phyloP scores from a whole-genome alignment of 116 monocot genomes.

The Iris pallida region DNA sequence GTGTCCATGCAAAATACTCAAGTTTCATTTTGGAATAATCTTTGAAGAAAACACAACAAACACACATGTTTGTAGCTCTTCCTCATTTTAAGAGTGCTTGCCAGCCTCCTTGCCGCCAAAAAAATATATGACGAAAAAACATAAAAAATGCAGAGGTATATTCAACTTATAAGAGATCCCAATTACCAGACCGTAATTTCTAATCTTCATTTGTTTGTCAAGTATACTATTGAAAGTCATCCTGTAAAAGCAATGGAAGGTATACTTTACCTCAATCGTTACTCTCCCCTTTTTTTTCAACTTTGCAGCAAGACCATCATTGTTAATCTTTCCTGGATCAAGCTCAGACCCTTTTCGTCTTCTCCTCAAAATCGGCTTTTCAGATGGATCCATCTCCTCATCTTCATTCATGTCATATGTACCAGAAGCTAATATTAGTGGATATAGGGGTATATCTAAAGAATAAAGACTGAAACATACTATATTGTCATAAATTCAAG shows the following conservation, averaged over 20 bases:
- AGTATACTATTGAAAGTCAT: not conserved
- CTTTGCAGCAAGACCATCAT: conserved; percentile 19
- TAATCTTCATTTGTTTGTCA: not conserved
- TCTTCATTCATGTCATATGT: conserved; percentile 26
- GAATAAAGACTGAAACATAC: not conserved
- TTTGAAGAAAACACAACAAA: too few relatives aligned
- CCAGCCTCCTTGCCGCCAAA: too few relatives aligned
- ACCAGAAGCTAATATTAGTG: not conserved
- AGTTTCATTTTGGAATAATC: too few relatives aligned
- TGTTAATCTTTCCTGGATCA: conserved; percentile 19
- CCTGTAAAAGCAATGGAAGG: not conserved
- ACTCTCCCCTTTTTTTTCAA: conserved; percentile 55
- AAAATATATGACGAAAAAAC: too few relatives aligned
- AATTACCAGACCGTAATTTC: too few relatives aligned
- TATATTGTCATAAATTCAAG: not conserved
- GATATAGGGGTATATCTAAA: not conserved
- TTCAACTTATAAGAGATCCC: too few relatives aligned
- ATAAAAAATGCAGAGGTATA: too few relatives aligned
- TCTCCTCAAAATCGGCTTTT: conserved; percentile 24
- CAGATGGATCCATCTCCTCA: conserved; percentile 23
- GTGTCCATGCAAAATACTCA: too few relatives aligned
- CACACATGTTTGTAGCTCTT: too few relatives aligned
- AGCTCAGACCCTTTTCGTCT: conserved; percentile 20
- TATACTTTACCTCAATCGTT: conserved; percentile 53
- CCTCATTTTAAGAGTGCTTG: too few relatives aligned